Conservation (phyloP, 371 early-diverging fungal species). For the Rhizopus sp. region DNA sequence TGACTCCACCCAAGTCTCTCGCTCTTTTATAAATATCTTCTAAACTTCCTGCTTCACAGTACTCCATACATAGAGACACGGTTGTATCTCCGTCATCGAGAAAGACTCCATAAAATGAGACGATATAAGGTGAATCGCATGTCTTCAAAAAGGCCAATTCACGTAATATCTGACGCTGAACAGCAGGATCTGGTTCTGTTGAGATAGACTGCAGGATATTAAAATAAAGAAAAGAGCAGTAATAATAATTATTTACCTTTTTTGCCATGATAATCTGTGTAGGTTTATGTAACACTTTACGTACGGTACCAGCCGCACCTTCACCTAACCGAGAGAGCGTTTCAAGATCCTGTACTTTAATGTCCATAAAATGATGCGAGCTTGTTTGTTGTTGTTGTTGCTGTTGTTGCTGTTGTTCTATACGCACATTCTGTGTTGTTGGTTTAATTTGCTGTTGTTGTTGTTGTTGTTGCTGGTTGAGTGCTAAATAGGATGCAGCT, state of each 20-base stretch:
- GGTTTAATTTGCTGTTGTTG: slow-evolving; percentile 11
- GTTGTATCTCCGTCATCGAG: slow-evolving; percentile 83
- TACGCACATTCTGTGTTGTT: slow-evolving; percentile 4
- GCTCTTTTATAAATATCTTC: slow-evolving; percentile 79
- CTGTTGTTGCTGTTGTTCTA: slow-evolving; percentile 14
- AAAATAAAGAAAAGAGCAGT: neutral
- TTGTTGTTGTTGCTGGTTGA: slow-evolving; percentile 4
- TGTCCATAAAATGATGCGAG: slow-evolving; percentile 38
- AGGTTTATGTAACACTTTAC: slow-evolving; percentile 80
- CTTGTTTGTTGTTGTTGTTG: neutral
- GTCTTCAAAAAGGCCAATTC: slow-evolving; percentile 87
- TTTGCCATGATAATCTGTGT: slow-evolving; percentile 89
- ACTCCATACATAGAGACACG: slow-evolving; percentile 96
- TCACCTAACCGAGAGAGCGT: slow-evolving; percentile 79
- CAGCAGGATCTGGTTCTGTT: slow-evolving; percentile 68
- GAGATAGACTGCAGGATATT: slow-evolving; percentile 53
- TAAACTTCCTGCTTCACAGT: slow-evolving; percentile 81
- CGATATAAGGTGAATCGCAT: slow-evolving; percentile 92
- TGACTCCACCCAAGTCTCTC: slow-evolving; percentile 58
- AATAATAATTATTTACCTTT: slow-evolving; percentile 61
- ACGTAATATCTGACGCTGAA: slow-evolving; percentile 85
- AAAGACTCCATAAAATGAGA: slow-evolving; percentile 93
- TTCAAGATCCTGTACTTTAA: slow-evolving; percentile 63
- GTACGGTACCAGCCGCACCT: slow-evolving; percentile 94
- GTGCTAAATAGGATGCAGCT: slow-evolving; percentile 26